Percentiles rank a stretch among this genome's conserved stretches.
phyloP scores from a whole-genome alignment of 2,329 filamentous ascomycete species.

The Chaetomium sp. region DNA sequence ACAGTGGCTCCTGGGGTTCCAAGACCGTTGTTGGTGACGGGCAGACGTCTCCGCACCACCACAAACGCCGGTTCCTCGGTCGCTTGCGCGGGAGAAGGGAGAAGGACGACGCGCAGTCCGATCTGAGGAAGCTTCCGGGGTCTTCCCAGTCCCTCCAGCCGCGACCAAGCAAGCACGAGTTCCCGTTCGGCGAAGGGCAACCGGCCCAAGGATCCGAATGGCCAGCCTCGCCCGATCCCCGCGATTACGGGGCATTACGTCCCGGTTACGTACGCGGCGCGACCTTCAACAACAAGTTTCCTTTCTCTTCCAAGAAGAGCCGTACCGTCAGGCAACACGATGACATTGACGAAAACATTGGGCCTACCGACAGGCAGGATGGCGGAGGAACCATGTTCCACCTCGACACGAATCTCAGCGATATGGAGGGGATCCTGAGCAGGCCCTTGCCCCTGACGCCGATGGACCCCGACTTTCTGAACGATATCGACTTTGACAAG shows the following conservation, averaged over 20 bases:
- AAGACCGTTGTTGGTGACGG: slow-evolving; percentile 54
- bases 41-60: slow-evolving; percentile 61
- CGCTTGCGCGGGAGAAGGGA: slow-evolving; percentile 55
- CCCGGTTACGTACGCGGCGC: slow-evolving; percentile 41
- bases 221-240: slow-evolving; percentile 38
- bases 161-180: slow-evolving; percentile 53
- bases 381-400: slow-evolving; percentile 65
- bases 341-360: slow-evolving; percentile 60
- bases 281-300: slow-evolving; percentile 65
- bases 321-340: slow-evolving; percentile 52
- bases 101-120: slow-evolving; percentile 45
- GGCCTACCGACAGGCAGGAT: slow-evolving; percentile 57
- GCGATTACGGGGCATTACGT: slow-evolving; percentile 35
- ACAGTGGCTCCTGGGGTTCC: slow-evolving; percentile 58
- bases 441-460: slow-evolving; percentile 71
- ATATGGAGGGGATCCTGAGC: slow-evolving; percentile 90
- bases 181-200: slow-evolving; percentile 43
- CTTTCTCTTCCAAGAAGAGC: slow-evolving; percentile 58
- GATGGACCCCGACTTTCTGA: slow-evolving; percentile 60
- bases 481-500: slow-evolving; percentile 48
- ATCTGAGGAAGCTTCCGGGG: slow-evolving; percentile 51
- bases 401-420: slow-evolving; percentile 82
- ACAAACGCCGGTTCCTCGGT: slow-evolving; percentile 54
- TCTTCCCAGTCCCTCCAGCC: slow-evolving; percentile 57
- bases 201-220: slow-evolving; percentile 33